Percentiles rank a stretch among this genome's conserved stretches.
These are phyloP conservation scores for Aspergillus hiratsukae DNA, from an alignment of 2,329 filamentous ascomycete species.

Conservation along the genomic window DNA sequence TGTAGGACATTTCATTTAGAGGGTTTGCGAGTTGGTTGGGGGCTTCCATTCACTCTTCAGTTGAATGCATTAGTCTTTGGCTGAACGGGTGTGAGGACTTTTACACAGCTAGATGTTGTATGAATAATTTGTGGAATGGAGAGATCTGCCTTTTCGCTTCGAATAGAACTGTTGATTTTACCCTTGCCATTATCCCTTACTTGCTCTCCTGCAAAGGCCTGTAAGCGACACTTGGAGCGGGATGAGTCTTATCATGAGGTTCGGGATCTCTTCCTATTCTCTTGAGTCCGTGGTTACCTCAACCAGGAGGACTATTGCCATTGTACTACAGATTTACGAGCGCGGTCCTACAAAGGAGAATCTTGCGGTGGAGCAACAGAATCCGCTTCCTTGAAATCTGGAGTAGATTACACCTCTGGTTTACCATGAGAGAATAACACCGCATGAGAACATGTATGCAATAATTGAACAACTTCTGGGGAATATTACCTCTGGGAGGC, in stretches of 20 bases:
- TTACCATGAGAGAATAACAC: conserved; percentile 7
- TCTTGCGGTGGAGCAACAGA: background rate
- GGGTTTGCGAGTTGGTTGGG: background rate
- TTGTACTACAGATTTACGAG: background rate
- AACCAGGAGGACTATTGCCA: background rate
- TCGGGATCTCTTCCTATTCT: background rate
- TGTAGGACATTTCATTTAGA: background rate
- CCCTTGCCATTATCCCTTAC: background rate
- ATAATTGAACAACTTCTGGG: conserved; percentile 12
- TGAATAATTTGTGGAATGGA: background rate
- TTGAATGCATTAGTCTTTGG: background rate
- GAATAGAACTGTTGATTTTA: background rate
- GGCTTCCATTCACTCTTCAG: background rate
- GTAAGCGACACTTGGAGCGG: background rate
- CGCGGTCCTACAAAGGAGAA: background rate
- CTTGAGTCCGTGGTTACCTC: background rate
- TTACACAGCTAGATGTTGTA: background rate
- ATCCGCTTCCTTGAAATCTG: conserved; percentile 5
- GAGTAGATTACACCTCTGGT: conserved; percentile 16
- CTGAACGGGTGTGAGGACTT: background rate
- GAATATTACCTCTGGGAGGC: conserved; percentile 14
- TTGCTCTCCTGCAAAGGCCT: background rate
- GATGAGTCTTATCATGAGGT: background rate
- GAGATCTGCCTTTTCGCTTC: background rate
- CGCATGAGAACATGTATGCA: conserved; percentile 11